Conservation (phyloP, 1,139 yeast genomes). For the Candida dubliniensis region DNA sequence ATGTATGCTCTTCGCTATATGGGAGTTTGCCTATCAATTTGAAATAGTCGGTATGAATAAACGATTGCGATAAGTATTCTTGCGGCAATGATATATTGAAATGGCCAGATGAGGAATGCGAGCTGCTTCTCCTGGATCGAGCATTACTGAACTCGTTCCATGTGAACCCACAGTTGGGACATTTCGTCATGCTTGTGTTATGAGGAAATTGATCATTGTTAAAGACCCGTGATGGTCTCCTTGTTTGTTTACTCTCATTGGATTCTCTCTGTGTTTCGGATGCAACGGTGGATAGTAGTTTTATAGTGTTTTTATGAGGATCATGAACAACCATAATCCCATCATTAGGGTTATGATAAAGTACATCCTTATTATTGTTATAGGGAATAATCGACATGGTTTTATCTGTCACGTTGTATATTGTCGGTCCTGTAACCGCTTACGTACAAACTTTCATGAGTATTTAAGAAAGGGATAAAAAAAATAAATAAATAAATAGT, state of each 20-base stretch:
- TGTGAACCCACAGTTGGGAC: slow-evolving; percentile 47
- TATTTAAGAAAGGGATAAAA: too few species aligned
- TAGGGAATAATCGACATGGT: slow-evolving; percentile 44
- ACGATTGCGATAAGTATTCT: slow-evolving; percentile 18
- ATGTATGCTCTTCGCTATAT: slow-evolving; percentile 11
- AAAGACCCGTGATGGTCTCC: slow-evolving; percentile 5
- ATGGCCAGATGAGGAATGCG: slow-evolving; percentile 2
- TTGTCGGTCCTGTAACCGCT: too few species aligned
- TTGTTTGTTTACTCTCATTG: not conserved
- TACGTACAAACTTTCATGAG: too few species aligned
- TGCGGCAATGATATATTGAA: slow-evolving; percentile 7
- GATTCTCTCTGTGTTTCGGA: slow-evolving; percentile 1
- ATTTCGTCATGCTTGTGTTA: slow-evolving; percentile 16
- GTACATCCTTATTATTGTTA: slow-evolving; percentile 30
- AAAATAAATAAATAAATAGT: too few species aligned
- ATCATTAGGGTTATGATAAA: slow-evolving; percentile 40
- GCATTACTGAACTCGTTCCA: slow-evolving; percentile 21
- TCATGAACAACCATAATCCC: slow-evolving; percentile 49
- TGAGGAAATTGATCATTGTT: slow-evolving; percentile 6
- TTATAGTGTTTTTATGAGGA: slow-evolving; percentile 40
- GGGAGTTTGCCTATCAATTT: slow-evolving; percentile 36
- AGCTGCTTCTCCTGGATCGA: slow-evolving; percentile 3
- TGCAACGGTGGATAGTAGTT: slow-evolving; percentile 25
- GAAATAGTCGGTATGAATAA: slow-evolving; percentile 43
- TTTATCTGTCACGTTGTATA: not conserved